Conservation (phyloP, 2,329 filamentous ascomycete species). For the Gaeumannomyces tritici region DNA sequence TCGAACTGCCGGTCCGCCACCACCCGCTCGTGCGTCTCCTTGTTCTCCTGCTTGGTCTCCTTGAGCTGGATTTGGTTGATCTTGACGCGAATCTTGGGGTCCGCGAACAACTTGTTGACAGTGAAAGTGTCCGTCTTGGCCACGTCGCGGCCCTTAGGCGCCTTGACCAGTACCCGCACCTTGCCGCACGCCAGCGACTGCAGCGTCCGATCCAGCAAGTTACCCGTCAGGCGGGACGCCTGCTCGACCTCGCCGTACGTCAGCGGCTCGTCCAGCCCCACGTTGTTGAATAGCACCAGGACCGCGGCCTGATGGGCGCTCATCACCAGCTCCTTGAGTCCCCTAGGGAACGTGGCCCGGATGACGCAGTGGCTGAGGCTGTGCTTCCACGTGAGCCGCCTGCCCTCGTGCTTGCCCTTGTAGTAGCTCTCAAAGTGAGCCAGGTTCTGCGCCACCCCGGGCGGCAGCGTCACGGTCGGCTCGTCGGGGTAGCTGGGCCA, state of each 20-base stretch:
- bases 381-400: constrained; percentile 86
- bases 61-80: constrained; percentile 98
- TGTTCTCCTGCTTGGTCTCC: constrained; percentile 92
- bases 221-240: constrained; percentile 63
- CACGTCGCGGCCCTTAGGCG: constrained; percentile 77
- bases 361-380: constrained; percentile 84
- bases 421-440: constrained; percentile 80
- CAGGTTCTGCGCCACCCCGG: constrained; percentile 65
- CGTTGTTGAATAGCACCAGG: constrained; percentile 78
- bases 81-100: constrained; percentile 84
- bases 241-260: constrained; percentile 67
- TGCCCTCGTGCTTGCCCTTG: constrained; percentile 78
- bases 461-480: constrained; percentile 57
- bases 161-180: constrained; percentile 72
- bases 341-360: constrained; percentile 69
- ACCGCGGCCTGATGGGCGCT: constrained; percentile 90
- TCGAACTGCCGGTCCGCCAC: constrained; percentile 87
- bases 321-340: constrained; percentile 79
- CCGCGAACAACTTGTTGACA: constrained; percentile 67
- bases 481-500: constrained; percentile 87
- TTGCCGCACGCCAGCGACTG: constrained; percentile 93
- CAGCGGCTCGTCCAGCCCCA: constrained; percentile 37
- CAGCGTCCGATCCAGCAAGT: constrained; percentile 78
- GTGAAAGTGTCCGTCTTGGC: constrained; percentile 71
- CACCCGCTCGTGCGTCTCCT: constrained; percentile 84